Base-by-base conservation (phyloP, 768 basidiomycete genomes). In the Serpula lacrymans region DNA sequence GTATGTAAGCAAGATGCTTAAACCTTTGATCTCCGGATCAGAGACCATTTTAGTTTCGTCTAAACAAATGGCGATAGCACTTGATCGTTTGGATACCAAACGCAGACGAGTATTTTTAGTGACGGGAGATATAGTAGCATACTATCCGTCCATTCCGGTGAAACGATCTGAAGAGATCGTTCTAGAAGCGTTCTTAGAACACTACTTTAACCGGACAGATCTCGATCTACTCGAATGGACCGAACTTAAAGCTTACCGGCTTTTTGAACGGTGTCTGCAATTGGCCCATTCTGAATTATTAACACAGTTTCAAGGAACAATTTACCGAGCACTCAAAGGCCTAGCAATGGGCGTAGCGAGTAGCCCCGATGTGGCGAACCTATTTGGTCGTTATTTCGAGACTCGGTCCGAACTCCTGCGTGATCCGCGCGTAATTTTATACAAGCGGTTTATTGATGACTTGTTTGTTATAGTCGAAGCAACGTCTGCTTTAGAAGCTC, bases 391-490 rank as follows among this genome's bases (percentile, higher is more conserved):
- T 13, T 48, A 5, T 8, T n/a, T n/a, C n/a, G n/a, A n/a, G n/a
- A n/a, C n/a, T n/a, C n/a, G n/a, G n/a, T n/a, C n/a, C n/a, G 14
- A 42, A 4, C 43, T 53, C 9, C 14, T 54, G 1, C 12, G 37
- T 24, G 22, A 58, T 30, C 51, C 49, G 0, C 8, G 20, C 4
- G 37, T 58, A 10, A 35, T 41, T 5, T 63, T 57, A 30, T 66
- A 63, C 39, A 57, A 59, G 2, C 30, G 62, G 0, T 67, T 60
- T 38, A 66, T 66, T 46, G 62, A 66, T 42, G 63, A 66, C 34
- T 51, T 50, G 23, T 33, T 62, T 1, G 51, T 52, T 2, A 45
- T 57, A 5, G 17, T 34, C 4, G 18, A 34, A 12, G 33, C 33
- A 8, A 4, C 5, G 3, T n/a, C 13, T 11, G 53, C 52, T 39